Conservation (phyloP, 768 basidiomycete genomes). For the Cystofilobasidium bisporidii region DNA sequence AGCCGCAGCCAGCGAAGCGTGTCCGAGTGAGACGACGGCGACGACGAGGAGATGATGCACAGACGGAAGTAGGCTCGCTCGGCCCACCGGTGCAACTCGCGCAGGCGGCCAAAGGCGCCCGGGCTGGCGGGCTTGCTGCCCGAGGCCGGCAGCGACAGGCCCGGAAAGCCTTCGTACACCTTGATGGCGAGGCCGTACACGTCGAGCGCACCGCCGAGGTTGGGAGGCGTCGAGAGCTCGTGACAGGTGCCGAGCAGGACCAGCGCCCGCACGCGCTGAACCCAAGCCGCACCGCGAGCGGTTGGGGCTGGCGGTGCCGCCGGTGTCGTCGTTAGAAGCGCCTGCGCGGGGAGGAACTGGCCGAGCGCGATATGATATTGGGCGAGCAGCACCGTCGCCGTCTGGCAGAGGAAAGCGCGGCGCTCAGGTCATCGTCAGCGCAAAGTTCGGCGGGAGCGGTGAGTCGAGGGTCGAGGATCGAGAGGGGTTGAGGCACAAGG, state of each 20-base stretch:
- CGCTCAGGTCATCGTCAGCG: no score
- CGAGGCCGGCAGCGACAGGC: constrained; percentile 27
- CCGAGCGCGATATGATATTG: constrained; percentile 21
- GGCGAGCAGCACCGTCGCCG: constrained; percentile 1
- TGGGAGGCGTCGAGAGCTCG: constrained; percentile 43
- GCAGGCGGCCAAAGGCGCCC: constrained; percentile 55
- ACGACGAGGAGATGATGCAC: constrained; percentile 54
- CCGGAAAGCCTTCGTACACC: constrained; percentile 29
- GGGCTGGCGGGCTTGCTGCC: constrained; percentile 40
- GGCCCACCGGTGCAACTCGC: constrained; percentile 78
- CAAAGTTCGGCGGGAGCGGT: no score
- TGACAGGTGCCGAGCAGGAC: constrained; percentile 57
- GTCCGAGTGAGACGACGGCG: constrained; percentile 31
- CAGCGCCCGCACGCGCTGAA: constrained; percentile 13
- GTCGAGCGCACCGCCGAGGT: constrained; percentile 30
- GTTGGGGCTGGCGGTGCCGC: constrained; percentile 38
- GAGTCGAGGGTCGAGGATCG: no score
- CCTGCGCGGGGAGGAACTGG: constrained; percentile 1
- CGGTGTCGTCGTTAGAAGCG: constrained; percentile 56
- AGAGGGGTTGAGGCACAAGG: no score
- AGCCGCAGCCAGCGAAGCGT: constrained; percentile 36
- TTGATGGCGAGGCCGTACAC: constrained; percentile 33
- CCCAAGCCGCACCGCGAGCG: constrained; percentile 3
- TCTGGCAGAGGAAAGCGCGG: neutral
- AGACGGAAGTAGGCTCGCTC: constrained; percentile 76